Evolutionary conservation across 2,329 filamentous ascomycete genomes (phyloP).

Genomic region (Monosporascus ibericus): DNA sequence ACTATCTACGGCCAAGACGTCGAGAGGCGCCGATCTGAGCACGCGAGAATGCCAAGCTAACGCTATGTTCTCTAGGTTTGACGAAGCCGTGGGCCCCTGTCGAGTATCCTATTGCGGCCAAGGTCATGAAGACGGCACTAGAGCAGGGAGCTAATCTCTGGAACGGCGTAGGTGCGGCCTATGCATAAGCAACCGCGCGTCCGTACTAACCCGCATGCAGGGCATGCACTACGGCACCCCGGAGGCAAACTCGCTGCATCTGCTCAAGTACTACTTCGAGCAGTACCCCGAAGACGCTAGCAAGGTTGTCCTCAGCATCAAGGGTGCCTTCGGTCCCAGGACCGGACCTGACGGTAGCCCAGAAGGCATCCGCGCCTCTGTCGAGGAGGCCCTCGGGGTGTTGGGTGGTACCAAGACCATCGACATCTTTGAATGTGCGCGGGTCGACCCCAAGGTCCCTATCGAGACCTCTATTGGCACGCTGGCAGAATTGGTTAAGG

Average conservation of each 20-base stretch:
- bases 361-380: constrained; percentile 41
- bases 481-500: constrained; percentile 19
- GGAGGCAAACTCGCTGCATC: constrained; percentile 43
- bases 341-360: constrained; percentile 36
- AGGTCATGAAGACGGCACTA: constrained; percentile 8
- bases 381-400: constrained; percentile 40
- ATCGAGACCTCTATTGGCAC: constrained; percentile 29
- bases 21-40: not conserved
- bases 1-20: not conserved
- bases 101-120: constrained; percentile 5
- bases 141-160: constrained; percentile 8
- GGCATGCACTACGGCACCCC: constrained; percentile 42
- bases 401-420: constrained; percentile 40
- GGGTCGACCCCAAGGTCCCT: constrained; percentile 35
- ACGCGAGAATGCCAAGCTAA: not conserved
- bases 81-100: constrained; percentile 5
- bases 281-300: constrained; percentile 50
- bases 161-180: constrained; percentile 7
- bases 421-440: constrained; percentile 47
- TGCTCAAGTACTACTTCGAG: constrained; percentile 50
- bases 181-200: not conserved
- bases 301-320: constrained; percentile 50
- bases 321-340: constrained; percentile 33
- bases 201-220: constrained; percentile 1
- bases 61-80: constrained; percentile 1